Evolutionary conservation across 768 basidiomycete genomes (phyloP).

Genomic region (Phlebiopsis gigantea): DNA sequence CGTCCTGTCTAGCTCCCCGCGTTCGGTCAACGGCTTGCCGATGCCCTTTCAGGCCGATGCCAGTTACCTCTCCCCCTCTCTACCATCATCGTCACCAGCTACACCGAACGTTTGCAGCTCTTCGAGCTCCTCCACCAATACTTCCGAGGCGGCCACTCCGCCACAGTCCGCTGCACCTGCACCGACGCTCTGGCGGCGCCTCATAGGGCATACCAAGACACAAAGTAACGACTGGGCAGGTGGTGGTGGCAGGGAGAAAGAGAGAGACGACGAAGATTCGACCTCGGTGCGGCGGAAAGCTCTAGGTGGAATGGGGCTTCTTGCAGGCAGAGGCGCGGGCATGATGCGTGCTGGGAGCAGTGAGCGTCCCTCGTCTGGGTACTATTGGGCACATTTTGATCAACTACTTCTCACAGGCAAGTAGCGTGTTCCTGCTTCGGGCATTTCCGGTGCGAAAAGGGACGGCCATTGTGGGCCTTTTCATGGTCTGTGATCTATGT

Average conservation of each 20-base stretch:
- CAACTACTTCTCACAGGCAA: no score
- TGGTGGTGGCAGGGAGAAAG: conserved; percentile 8
- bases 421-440: no score
- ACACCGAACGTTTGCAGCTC: conserved; percentile 13
- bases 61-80: not conserved
- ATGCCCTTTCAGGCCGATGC: not conserved
- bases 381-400: no score
- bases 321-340: conserved; percentile 1
- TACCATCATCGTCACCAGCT: not conserved
- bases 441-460: no score
- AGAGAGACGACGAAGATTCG: conserved; percentile 9
- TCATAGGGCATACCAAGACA: conserved; percentile 17
- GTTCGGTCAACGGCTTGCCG: not conserved
- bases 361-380: no score
- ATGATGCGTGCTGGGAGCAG: not conserved
- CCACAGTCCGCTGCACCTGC: conserved; percentile 12
- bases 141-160: not conserved
- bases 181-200: conserved; percentile 17
- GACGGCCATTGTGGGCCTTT: no score
- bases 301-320: not conserved
- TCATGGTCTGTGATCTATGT: no score
- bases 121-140: conserved; percentile 6
- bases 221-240: not conserved
- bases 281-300: not conserved
- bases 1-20: conserved; percentile 2